A percentile compares a stretch with the other conserved stretches of the same genome.
Conservation (phyloP, 768 basidiomycete species). For the Exidia glandulosa region DNA sequence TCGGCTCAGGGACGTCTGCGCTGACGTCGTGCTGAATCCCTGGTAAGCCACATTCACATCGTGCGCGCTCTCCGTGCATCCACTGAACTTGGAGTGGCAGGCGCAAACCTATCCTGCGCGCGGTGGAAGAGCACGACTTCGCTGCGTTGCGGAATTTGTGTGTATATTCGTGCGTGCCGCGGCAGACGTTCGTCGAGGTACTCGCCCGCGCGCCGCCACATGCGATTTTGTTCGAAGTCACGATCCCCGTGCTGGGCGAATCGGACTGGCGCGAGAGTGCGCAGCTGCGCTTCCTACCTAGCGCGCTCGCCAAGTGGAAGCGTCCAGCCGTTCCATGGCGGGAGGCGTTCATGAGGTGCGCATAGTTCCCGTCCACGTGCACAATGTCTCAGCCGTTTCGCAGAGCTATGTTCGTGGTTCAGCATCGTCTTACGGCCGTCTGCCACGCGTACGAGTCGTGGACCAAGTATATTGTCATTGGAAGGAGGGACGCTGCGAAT, state of each 20-base stretch:
- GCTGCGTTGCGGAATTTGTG: conserved; percentile 49
- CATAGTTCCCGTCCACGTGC: conserved; percentile 8
- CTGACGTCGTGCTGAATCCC: conserved; percentile 13
- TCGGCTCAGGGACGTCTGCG: conserved; percentile 43
- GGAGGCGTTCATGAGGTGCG: conserved; percentile 54
- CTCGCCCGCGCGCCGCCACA: conserved; percentile 47
- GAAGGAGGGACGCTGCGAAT: conserved; percentile 54
- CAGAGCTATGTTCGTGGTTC: not conserved
- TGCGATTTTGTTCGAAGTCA: conserved; percentile 57
- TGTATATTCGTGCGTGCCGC: conserved; percentile 51
- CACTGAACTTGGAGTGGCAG: conserved; percentile 72
- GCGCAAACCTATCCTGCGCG: conserved; percentile 57
- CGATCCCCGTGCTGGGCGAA: conserved; percentile 54
- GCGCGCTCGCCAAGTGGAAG: conserved; percentile 58
- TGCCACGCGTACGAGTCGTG: conserved; percentile 73
- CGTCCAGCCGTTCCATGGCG: conserved; percentile 49
- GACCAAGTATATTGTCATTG: conserved; percentile 65
- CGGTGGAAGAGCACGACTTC: conserved; percentile 36
- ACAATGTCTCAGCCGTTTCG: conserved; percentile 5
- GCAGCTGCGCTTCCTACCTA: conserved; percentile 56
- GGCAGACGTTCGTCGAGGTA: conserved; percentile 74
- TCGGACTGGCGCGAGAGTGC: conserved; percentile 71
- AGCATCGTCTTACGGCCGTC: conserved; percentile 11
- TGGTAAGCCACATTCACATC: not conserved
- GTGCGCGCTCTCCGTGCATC: conserved; percentile 28